Evolutionary conservation across 78 protist genomes (phyloP).

Genomic region (Guillardia theta): DNA sequence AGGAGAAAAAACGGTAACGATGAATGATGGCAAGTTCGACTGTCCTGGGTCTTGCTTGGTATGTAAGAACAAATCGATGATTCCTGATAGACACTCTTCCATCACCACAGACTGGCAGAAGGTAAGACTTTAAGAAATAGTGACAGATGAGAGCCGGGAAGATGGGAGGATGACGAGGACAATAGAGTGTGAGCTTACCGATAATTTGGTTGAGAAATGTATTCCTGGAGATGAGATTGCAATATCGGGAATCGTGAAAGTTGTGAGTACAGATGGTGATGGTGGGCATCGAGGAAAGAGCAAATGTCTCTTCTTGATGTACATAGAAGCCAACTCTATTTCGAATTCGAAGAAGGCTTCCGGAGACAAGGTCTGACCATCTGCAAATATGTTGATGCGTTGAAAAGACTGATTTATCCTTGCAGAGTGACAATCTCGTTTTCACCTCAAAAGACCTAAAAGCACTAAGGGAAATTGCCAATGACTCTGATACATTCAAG

Average conservation of each 20-base stretch:
- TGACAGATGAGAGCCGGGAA: slow-evolving; percentile 56
- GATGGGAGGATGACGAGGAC: slow-evolving; percentile 91
- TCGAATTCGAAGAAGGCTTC: slow-evolving; percentile 34
- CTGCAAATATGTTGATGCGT: no score
- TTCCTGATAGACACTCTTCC: slow-evolving; percentile 62
- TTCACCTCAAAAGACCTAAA: slow-evolving; percentile 9
- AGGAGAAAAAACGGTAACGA: background rate
- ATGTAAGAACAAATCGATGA: slow-evolving; percentile 66
- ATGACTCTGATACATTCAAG: slow-evolving; percentile 62
- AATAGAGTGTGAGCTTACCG: slow-evolving; percentile 86
- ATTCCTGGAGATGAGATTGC: slow-evolving; percentile 91
- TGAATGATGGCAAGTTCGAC: slow-evolving; percentile 68
- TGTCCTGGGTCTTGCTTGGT: background rate
- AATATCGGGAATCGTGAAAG: slow-evolving; percentile 86
- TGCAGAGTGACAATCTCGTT: background rate
- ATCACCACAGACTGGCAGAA: slow-evolving; percentile 84
- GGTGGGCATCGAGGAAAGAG: background rate
- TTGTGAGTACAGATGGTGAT: background rate
- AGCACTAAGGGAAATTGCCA: background rate
- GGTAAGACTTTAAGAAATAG: slow-evolving; percentile 77
- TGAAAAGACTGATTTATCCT: no score
- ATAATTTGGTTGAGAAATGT: slow-evolving; percentile 77
- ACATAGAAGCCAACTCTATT: slow-evolving; percentile 78
- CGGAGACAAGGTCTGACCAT: background rate
- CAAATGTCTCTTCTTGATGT: slow-evolving; percentile 52